phyloP scores from a whole-genome alignment of 2,329 filamentous ascomycete species.

The Cladophialophora chaetospira region DNA sequence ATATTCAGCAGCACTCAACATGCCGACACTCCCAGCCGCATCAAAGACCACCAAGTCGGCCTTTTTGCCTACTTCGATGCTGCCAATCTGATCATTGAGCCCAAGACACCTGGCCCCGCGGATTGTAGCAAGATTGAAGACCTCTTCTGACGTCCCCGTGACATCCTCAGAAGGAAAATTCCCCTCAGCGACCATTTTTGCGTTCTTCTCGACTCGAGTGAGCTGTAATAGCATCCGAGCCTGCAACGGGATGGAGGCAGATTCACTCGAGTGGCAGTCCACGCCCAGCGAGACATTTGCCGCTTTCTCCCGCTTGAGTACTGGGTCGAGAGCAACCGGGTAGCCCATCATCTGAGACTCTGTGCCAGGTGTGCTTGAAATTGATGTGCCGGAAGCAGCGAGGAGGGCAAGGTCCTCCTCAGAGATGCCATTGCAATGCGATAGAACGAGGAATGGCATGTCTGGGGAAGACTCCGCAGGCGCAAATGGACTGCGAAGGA shows the following conservation, averaged over 20 bases:
- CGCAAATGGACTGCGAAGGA: slow-evolving; percentile 36
- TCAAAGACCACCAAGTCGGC: slow-evolving; percentile 56
- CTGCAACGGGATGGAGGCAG: slow-evolving; percentile 35
- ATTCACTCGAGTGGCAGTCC: slow-evolving; percentile 39
- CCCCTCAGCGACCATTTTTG: slow-evolving; percentile 33
- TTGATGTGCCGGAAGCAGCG: slow-evolving; percentile 24
- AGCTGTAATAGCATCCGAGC: slow-evolving; percentile 36
- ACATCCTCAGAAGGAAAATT: slow-evolving; percentile 34
- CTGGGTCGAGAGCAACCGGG: slow-evolving; percentile 39
- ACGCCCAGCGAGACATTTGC: slow-evolving; percentile 35
- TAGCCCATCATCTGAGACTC: slow-evolving; percentile 53
- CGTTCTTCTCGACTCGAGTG: slow-evolving; percentile 36
- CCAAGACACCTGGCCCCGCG: slow-evolving; percentile 48
- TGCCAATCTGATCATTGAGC: slow-evolving; percentile 48
- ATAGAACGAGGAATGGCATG: slow-evolving; percentile 47
- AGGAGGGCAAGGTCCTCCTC: slow-evolving; percentile 33
- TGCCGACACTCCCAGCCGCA: slow-evolving; percentile 40
- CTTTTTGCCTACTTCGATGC: slow-evolving; percentile 48
- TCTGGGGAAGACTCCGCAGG: not conserved
- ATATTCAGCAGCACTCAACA: slow-evolving; percentile 46
- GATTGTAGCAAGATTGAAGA: slow-evolving; percentile 55
- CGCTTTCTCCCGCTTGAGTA: slow-evolving; percentile 7
- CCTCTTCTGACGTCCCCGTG: slow-evolving; percentile 44
- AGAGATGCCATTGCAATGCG: slow-evolving; percentile 40
- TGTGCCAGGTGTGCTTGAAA: slow-evolving; percentile 53